Evolutionary conservation across 1,284 basidiomycete genomes (phyloP), one percentile per base, ranked within the genome.

Genomic region (Leccinum subrobustum): DNA sequence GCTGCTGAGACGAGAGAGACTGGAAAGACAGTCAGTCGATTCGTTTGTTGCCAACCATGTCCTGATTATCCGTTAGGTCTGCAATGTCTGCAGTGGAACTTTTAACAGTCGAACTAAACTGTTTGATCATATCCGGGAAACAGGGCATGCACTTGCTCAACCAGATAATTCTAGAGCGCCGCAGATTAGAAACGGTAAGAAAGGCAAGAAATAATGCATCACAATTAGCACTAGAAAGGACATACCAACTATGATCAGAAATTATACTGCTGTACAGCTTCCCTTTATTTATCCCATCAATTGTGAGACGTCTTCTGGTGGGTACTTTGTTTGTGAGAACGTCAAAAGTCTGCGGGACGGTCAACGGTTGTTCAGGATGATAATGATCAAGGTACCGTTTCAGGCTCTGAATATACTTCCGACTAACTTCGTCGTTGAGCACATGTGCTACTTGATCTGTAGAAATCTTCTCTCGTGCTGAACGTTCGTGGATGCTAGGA

Each of bases 401-500:
- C 55, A 99, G 78, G 71, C 94, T 96, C 76, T 99, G 97, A 64
- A 99, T 99, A 73, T 98, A 99, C 78, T 99, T 99, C 61, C 97
- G 83, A 70, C 93, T 96, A 67, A 98, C 95, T 85, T 99, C 97
- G 71, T 99, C 97, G 74, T 99, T 99, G 61, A 99, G 76, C 2
- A 98, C 96, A 76, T 99, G 97, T 0, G 96, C 97, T 4, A 99
- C 94, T 71, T 96, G 95, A 74, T 97, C 95, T 42, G 91, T 89
- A 31, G 93, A 95, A 64, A 99, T 98, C 78, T 98, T 98, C 75
- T 98, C 95, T 68, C 96, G 87, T 0, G 95, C 96, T 1, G 93
- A 96, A 72, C 97, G 91, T 76, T 97, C 96, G 77, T 99, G 97
- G 65, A 99, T 98, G 79, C 96, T 94, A 64, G 37, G 57, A 56